Evolutionary conservation across 83 land plant species (phyloP).

Genomic region (Picea mariana): DNA sequence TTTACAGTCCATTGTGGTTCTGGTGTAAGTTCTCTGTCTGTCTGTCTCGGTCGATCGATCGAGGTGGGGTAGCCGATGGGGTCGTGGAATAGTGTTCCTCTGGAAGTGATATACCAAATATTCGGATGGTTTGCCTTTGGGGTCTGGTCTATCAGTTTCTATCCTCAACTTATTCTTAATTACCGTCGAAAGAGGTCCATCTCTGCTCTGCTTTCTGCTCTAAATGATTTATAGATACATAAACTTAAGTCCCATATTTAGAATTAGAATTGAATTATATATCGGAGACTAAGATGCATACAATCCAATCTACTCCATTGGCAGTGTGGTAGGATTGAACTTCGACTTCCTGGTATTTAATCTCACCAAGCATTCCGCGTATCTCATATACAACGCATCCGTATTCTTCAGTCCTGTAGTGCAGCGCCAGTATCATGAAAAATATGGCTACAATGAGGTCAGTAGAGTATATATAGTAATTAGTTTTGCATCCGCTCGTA

Average conservation of each 20-base stretch:
- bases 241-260: background rate
- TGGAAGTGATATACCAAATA: conserved; percentile 60
- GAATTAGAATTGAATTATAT: background rate
- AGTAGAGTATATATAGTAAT: background rate
- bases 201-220: background rate
- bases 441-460: conserved; percentile 82
- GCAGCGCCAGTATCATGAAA: conserved; percentile 75
- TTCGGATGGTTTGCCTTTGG: conserved; percentile 88
- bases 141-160: conserved; percentile 95
- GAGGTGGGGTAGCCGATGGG: background rate
- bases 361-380: no score
- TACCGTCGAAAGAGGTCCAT: conserved; percentile 84
- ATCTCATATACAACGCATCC: conserved; percentile 83
- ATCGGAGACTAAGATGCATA: background rate
- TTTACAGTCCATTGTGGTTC: no score
- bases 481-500: no score
- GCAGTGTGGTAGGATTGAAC: no score
- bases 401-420: conserved; percentile 82
- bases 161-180: conserved; percentile 91
- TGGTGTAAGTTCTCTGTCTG: no score
- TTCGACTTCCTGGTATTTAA: no score
- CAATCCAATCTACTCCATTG: conserved; percentile 13
- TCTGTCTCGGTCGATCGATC: no score
- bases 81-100: conserved; percentile 68
- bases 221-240: background rate